Percentiles rank a stretch among this genome's conserved stretches.
phyloP scores from a whole-genome alignment of 805 yeast genomes.

The Kazachstania kunashirensis region DNA sequence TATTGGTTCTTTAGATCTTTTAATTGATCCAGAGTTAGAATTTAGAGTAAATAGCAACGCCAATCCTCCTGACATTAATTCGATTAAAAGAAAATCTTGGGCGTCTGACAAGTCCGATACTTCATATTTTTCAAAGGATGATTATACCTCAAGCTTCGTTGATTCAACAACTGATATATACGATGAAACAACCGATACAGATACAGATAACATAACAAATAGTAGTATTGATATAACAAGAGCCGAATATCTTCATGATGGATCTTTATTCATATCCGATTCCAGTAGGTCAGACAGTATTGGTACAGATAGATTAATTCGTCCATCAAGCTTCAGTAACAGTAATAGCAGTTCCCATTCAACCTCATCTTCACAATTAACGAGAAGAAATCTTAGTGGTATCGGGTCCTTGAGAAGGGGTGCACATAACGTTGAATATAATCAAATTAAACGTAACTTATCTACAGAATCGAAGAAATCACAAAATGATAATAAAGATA shows the following conservation, averaged over 20 bases:
- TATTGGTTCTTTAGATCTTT: slow-evolving; percentile 45
- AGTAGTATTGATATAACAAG: slow-evolving; percentile 20
- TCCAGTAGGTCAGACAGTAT: neutral
- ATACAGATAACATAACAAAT: slow-evolving; percentile 14
- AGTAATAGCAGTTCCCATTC: too few relatives aligned
- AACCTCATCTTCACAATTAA: neutral
- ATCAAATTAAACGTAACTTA: slow-evolving; percentile 5
- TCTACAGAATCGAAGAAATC: too few relatives aligned
- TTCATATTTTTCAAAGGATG: neutral
- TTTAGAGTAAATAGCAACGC: slow-evolving; percentile 27
- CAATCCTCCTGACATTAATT: neutral
- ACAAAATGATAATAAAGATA: neutral
- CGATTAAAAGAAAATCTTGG: slow-evolving; percentile 13
- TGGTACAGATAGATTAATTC: neutral
- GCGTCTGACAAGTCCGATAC: slow-evolving; percentile 1
- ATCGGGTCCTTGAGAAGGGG: slow-evolving; percentile 20
- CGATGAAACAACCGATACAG: slow-evolving; percentile 1
- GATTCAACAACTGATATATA: neutral
- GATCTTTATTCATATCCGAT: too few relatives aligned
- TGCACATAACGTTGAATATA: slow-evolving; percentile 4
- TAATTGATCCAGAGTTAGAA: slow-evolving; percentile 66
- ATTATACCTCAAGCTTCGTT: neutral
- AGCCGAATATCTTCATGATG: slow-evolving; percentile 21
- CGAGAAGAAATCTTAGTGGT: slow-evolving; percentile 17
- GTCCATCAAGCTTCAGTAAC: neutral